Base-by-base conservation (phyloP, 768 basidiomycete genomes). In the Gymnopilus dilepis region DNA sequence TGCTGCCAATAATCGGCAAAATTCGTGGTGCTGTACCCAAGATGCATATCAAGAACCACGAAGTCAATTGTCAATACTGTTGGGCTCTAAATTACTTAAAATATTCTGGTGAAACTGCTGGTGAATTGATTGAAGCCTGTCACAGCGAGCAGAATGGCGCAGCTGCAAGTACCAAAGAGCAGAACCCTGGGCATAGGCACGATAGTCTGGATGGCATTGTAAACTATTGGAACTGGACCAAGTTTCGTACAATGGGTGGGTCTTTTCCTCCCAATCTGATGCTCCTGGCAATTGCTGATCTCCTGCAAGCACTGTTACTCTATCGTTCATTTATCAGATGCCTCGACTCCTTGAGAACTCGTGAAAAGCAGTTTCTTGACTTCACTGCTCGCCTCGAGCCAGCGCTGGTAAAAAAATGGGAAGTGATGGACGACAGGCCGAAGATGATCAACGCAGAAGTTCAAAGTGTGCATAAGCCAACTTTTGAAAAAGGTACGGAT, bases 131-230 rank as follows among this genome's bases (percentile, higher is more conserved):
- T 43, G 45, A 47, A 19, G 41, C 52, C 67, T 50, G 41, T 52
- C 26, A 63, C 15, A 47, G 45, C 31, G 30, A 45, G 60, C 30
- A 59, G 55, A 48, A 48, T 59, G 6, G 64, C 58, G n/a, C 45
- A 52, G 31, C 57, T 70, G 70, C 19, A 60, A 65, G 42, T 57
- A 60, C 3, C 56, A 50, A 55, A 65, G 40, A 41, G 48, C 63
- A n/a, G 69, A 73, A 40, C 67, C 66, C 6, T 71, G 71, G 72
- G 65, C 67, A 43, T 73, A 66, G 71, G 55, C 47, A n/a, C 15
- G 45, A 47, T 19, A 47, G 45, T 47, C 45, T 47, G 6, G 45
- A 47, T 47, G 45, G n/a, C 6, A 22, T 47, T 13, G 26, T 47
- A 9, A 47, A 47, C 24, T 47, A 47, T 19, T 47, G 45, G 45